Evolutionary conservation across 768 basidiomycete species (phyloP), one percentile per base, ranked within the genome.

Genomic region (Lactifluus hygrophoroides): DNA sequence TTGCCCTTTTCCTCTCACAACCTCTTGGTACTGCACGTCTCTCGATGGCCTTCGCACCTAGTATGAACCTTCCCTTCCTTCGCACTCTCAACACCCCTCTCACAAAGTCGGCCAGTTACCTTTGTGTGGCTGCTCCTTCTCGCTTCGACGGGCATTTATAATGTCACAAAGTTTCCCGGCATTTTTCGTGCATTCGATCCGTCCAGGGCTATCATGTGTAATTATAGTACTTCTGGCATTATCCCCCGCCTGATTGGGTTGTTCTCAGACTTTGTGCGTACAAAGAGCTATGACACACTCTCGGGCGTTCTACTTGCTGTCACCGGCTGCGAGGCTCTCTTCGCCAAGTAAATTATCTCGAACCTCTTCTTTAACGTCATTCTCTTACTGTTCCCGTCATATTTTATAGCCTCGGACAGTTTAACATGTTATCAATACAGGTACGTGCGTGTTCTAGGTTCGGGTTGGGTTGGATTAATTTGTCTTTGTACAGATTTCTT

Each of bases 271-370:
- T 88, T 88, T 58, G 82, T 86, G 1, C 77, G 85, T 13, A 87
- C 84, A 1, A 72, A 69, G 52, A 69, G 85, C 57, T 87, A 80
- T 58, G 81, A 83, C 58, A 67, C 80, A 5, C 76, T 88, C 0
- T 75, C 82, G 8, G 86, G 85, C 34, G 76, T 88, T 1, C 70
- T 88, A 6, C 77, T 88, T 1, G 77, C 81, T 1, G 61, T 87
- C n/a, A 88, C 86, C 0, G 86, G 86, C 0, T 83, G 79, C 63
- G 85, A 87, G 66, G 83, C 83, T 1, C 71, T 84, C 47, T 84
- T 84, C 68, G 84, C 84, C 13, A 84, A 85, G 83, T 84, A 47
- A 28, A 23, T 8, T 28, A 3, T 13, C 21, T n/a, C n/a, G n/a
- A n/a, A 30, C 51, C 25, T 43, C n/a, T 11, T 45, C 30, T 25